phyloP scores from a whole-genome alignment of 139 green algal genomes.

The Micractinium sp. region DNA sequence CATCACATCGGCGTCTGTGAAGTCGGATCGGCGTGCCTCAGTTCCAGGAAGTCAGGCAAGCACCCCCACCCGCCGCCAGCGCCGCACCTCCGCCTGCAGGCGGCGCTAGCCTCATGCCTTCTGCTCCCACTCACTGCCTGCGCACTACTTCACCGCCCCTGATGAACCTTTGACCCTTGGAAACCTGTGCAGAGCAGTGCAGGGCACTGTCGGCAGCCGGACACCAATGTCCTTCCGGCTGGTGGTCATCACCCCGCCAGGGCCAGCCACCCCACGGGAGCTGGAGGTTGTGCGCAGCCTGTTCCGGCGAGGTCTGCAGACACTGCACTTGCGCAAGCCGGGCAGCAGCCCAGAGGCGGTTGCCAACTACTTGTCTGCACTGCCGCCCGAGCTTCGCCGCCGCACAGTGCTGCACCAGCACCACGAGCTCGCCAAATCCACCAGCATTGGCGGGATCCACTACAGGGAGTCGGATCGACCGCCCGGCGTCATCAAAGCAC shows the following conservation, averaged over 20 bases:
- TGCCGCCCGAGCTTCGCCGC: constrained; percentile 3
- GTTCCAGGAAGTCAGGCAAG: neutral
- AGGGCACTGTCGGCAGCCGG: neutral
- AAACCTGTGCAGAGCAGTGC: too few species aligned
- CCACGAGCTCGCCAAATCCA: constrained; percentile 34
- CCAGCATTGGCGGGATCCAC: constrained; percentile 45
- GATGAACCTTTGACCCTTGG: too few species aligned
- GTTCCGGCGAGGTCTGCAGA: constrained; percentile 26
- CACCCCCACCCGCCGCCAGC: too few species aligned
- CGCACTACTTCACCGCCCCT: too few species aligned
- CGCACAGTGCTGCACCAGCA: constrained; percentile 46
- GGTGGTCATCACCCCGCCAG: constrained; percentile 47
- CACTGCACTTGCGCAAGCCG: constrained; percentile 56
- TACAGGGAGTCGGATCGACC: constrained; percentile 38
- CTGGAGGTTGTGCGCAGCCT: neutral
- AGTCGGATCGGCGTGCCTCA: too few species aligned
- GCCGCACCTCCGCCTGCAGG: neutral
- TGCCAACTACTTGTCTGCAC: constrained; percentile 30
- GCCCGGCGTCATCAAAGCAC: constrained; percentile 7
- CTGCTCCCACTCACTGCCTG: too few species aligned
- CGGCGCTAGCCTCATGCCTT: neutral
- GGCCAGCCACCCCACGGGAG: constrained; percentile 5
- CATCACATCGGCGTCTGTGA: too few species aligned
- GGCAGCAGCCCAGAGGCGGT: neutral
- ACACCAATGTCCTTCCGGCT: constrained; percentile 25